These are phyloP conservation scores for Dryadomyces quercivorus DNA, from an alignment of 2,329 filamentous ascomycete species.

Conservation along the genomic window DNA sequence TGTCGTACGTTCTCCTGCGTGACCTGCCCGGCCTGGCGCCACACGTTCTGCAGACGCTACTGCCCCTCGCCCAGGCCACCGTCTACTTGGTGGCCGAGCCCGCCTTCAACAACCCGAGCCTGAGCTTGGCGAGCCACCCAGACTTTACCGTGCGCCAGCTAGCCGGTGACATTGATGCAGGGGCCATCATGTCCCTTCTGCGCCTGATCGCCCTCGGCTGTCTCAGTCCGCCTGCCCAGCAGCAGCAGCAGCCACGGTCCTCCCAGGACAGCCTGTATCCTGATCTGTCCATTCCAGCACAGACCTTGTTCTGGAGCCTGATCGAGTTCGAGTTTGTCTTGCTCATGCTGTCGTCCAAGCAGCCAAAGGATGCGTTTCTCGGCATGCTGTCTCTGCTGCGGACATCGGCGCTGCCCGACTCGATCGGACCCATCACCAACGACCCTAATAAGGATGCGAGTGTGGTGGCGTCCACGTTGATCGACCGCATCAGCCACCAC, in stretches of 20 bases:
- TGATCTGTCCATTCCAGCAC: slow-evolving; percentile 15
- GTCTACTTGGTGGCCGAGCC: slow-evolving; percentile 46
- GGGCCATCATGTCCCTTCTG: slow-evolving; percentile 53
- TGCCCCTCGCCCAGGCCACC: slow-evolving; percentile 44
- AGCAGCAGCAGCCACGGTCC: neutral
- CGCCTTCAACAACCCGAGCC: slow-evolving; percentile 35
- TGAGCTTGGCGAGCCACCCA: slow-evolving; percentile 32
- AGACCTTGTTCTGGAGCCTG: slow-evolving; percentile 50
- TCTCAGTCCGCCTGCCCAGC: slow-evolving; percentile 22
- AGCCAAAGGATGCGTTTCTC: slow-evolving; percentile 49
- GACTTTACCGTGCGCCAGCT: slow-evolving; percentile 31
- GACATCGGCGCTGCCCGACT: slow-evolving; percentile 50
- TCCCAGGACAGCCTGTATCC: slow-evolving; percentile 7
- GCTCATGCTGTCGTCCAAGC: slow-evolving; percentile 54
- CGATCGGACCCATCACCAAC: slow-evolving; percentile 51
- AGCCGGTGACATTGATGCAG: slow-evolving; percentile 45
- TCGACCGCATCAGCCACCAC: slow-evolving; percentile 51
- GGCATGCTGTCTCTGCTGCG: slow-evolving; percentile 53
- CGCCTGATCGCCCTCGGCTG: slow-evolving; percentile 51
- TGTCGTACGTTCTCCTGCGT: slow-evolving; percentile 51
- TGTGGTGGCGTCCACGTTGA: slow-evolving; percentile 33
- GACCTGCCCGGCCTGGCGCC: slow-evolving; percentile 48
- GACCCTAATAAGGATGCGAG: slow-evolving; percentile 28
- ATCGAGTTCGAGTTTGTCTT: slow-evolving; percentile 56
- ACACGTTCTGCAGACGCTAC: slow-evolving; percentile 43